phyloP scores from a whole-genome alignment of 257 asterid genomes.

The Rhazya stricta region DNA sequence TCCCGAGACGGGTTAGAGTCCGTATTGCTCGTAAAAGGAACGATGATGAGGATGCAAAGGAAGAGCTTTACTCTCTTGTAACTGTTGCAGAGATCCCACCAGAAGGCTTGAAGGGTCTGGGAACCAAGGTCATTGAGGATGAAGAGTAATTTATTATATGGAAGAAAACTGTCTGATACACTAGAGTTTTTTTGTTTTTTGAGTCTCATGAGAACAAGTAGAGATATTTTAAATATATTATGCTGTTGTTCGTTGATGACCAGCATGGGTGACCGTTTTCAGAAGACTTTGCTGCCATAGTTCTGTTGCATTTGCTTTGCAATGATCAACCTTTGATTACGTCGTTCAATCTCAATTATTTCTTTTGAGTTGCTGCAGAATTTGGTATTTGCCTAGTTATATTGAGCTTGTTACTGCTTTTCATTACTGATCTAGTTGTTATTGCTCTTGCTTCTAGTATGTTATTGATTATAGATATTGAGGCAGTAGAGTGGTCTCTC shows the following conservation, averaged over 20 bases:
- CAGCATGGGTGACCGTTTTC: neutral
- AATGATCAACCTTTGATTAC: neutral
- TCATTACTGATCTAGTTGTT: no score
- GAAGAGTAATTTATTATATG: constrained; percentile 28
- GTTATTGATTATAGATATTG: neutral
- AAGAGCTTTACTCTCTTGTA: constrained; percentile 56
- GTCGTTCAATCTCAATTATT: neutral
- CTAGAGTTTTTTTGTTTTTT: neutral
- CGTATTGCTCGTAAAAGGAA: constrained; percentile 60
- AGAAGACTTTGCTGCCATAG: neutral
- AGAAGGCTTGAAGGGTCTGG: constrained; percentile 49
- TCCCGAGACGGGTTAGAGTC: constrained; percentile 53
- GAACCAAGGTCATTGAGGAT: constrained; percentile 49
- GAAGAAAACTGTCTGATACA: neutral
- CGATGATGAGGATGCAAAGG: constrained; percentile 63
- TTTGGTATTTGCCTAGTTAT: no score
- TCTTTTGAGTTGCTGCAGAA: neutral
- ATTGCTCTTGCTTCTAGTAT: no score
- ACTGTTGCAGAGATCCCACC: constrained; percentile 49
- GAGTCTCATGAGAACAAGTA: neutral
- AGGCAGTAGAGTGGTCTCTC: neutral
- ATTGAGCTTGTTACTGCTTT: no score
- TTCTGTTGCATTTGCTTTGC: neutral
- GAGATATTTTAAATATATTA: neutral
- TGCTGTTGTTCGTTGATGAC: neutral